Percentiles rank a stretch among this genome's conserved stretches.
Evolutionary conservation across 208 protist species (phyloP).

Genomic region (Trypanosoma melophagium): DNA sequence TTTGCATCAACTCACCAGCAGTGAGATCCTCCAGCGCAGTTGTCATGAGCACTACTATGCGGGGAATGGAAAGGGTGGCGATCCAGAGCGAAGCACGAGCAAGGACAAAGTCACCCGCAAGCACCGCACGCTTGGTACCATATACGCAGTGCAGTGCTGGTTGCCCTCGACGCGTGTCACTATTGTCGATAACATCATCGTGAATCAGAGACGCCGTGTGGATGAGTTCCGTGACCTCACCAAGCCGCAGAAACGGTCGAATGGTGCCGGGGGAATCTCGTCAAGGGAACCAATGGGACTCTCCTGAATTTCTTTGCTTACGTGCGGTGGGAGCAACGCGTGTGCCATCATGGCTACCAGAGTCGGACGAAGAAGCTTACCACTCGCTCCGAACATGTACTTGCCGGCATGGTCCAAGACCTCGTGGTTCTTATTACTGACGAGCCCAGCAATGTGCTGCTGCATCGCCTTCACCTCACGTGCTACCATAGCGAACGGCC

Average conservation of each 20-base stretch:
- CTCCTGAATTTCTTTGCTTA: conserved; percentile 40
- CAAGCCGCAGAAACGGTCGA: conserved; percentile 77
- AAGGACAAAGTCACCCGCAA: conserved; percentile 94
- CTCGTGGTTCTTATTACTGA: conserved; percentile 61
- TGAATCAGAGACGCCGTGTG: conserved; percentile 96
- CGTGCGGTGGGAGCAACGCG: conserved; percentile 55
- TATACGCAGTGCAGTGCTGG: conserved; percentile 79
- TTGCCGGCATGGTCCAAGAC: conserved; percentile 79
- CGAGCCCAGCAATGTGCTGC: conserved; percentile 60
- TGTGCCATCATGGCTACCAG: conserved; percentile 79
- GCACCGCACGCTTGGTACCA: conserved; percentile 86
- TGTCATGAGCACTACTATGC: conserved; percentile 92
- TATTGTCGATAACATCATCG: conserved; percentile 95
- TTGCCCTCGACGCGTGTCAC: conserved; percentile 88
- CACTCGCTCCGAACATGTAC: conserved; percentile 60
- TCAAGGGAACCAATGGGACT: conserved; percentile 53
- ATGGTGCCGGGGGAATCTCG: conserved; percentile 62
- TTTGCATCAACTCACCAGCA: conserved; percentile 94
- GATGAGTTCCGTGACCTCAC: conserved; percentile 95
- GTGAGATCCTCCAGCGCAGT: conserved; percentile 91
- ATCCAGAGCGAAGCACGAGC: conserved; percentile 89
- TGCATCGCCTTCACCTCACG: conserved; percentile 68
- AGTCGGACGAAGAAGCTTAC: conserved; percentile 82
- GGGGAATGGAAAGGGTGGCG: conserved; percentile 76
- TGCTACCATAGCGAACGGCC: conserved; percentile 57